A percentile compares a stretch with the other conserved stretches of the same genome.
Conservation (phyloP, 2,329 filamentous ascomycete genomes). For the Hypoxylon sp. region DNA sequence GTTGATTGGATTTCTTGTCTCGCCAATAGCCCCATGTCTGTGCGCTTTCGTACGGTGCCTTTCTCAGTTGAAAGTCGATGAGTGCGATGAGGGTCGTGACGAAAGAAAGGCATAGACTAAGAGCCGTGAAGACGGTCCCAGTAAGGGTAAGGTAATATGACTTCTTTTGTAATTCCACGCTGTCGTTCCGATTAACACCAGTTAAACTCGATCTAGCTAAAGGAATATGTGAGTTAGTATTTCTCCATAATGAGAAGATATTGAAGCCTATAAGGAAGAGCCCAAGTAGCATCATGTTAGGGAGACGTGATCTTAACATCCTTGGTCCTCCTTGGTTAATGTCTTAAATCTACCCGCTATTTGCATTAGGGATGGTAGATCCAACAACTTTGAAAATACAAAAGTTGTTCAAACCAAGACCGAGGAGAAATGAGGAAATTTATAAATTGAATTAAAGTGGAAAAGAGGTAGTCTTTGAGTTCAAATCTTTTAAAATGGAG, state of each 20-base stretch:
- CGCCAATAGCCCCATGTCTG: not conserved
- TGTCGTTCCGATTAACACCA: not conserved
- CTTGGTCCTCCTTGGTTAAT: too few relatives aligned
- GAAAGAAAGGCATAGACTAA: slow-evolving; percentile 3
- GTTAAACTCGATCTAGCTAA: not conserved
- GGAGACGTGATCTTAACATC: too few relatives aligned
- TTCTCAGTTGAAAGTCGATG: not conserved
- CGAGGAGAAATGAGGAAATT: not conserved
- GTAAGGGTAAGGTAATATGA: not conserved
- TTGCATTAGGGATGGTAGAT: not conserved
- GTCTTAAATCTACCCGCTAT: not conserved
- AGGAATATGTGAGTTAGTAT: too few relatives aligned
- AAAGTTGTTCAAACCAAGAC: not conserved
- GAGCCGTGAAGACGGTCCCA: not conserved
- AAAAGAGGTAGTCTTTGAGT: too few relatives aligned
- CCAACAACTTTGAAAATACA: not conserved
- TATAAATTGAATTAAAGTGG: too few relatives aligned
- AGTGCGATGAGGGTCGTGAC: slow-evolving; percentile 4
- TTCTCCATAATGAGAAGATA: too few relatives aligned
- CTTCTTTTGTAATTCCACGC: not conserved
- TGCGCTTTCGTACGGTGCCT: not conserved
- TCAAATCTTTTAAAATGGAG: not conserved
- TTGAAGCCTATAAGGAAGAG: too few relatives aligned
- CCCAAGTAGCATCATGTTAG: too few relatives aligned
- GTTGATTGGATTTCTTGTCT: slow-evolving; percentile 5